Conservation (phyloP, 768 basidiomycete genomes). For the Psilocybe cubensis region DNA sequence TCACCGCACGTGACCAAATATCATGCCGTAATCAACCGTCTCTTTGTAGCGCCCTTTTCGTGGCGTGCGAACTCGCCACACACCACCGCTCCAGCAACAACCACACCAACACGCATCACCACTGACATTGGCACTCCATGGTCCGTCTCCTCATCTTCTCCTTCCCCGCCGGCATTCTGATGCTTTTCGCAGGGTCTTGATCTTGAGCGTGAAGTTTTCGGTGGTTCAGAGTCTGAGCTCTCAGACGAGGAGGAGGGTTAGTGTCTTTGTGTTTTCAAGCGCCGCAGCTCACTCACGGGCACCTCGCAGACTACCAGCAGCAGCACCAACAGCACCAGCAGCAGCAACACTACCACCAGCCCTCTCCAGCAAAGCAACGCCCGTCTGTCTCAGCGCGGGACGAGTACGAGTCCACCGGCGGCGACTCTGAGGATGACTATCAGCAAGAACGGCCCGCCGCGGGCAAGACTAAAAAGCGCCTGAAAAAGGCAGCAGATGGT, state of each 20-base stretch:
- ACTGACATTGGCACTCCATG: constrained; percentile 14
- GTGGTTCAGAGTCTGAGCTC: constrained; percentile 83
- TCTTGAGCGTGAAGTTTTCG: constrained; percentile 78
- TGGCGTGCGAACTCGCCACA: constrained; percentile 8
- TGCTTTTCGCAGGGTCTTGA: constrained; percentile 25
- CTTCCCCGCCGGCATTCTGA: constrained; percentile 6
- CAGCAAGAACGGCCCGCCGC: constrained; percentile 38
- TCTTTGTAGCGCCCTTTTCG: background rate
- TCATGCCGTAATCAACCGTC: background rate
- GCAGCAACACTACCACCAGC: constrained; percentile 21
- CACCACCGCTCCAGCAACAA: background rate
- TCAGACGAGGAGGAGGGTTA: constrained; percentile 73
- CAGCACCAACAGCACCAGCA: constrained; percentile 37
- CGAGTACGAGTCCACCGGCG: constrained; percentile 56
- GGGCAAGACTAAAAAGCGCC: constrained; percentile 37
- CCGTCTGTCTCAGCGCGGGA: constrained; percentile 32
- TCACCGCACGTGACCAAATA: background rate
- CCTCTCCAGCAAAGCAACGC: constrained; percentile 20
- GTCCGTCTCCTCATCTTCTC: constrained; percentile 15
- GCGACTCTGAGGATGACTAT: constrained; percentile 54
- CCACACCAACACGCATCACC: background rate
- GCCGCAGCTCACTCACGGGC: background rate
- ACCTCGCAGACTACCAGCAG: constrained; percentile 42
- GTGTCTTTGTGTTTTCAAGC: background rate
- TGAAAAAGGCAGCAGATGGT: constrained; percentile 26